A percentile compares a stretch with the other conserved stretches of the same genome.
Evolutionary conservation across 371 early-diverging fungal species (phyloP).

Genomic region (Circinella umbellata): DNA sequence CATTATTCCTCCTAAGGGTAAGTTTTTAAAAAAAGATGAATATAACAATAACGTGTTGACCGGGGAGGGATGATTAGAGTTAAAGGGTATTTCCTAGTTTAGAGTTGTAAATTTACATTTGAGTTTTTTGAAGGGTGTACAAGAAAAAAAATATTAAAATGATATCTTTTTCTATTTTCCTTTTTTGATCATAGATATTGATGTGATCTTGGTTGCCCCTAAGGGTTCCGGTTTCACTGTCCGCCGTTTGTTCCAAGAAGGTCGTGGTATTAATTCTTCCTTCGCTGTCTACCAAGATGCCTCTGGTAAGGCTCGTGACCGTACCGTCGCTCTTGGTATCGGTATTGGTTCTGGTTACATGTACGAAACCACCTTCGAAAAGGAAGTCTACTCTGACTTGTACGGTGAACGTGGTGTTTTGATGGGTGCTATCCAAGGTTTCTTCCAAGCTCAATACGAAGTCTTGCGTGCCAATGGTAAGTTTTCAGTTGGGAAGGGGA

Average conservation of each 20-base stretch:
- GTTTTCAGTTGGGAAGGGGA: background rate
- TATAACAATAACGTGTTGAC: too few species aligned
- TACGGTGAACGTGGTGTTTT: slow-evolving; percentile 97
- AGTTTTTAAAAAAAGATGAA: background rate
- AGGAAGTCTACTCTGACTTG: slow-evolving; percentile 97
- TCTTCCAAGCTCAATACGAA: slow-evolving; percentile 97
- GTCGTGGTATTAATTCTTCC: slow-evolving; percentile 97
- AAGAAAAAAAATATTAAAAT: background rate
- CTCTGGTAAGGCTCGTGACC: slow-evolving; percentile 91
- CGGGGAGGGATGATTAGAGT: too few species aligned
- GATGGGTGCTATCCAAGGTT: slow-evolving; percentile 98
- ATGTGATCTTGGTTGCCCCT: slow-evolving; percentile 96
- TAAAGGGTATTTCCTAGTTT: too few species aligned
- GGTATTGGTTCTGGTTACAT: slow-evolving; percentile 97
- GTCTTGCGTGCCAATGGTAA: slow-evolving; percentile 88
- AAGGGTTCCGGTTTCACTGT: slow-evolving; percentile 97
- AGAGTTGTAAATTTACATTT: too few species aligned
- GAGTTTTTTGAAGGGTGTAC: background rate
- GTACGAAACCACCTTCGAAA: slow-evolving; percentile 96
- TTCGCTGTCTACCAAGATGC: slow-evolving; percentile 95
- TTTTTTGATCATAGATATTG: slow-evolving; percentile 66
- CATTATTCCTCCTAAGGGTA: slow-evolving; percentile 83
- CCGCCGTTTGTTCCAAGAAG: slow-evolving; percentile 94
- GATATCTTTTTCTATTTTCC: too few species aligned
- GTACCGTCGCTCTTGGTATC: slow-evolving; percentile 92